These are phyloP conservation scores for Prunus salicina DNA, from an alignment of 306 rosid genomes.

Conservation along the genomic window DNA sequence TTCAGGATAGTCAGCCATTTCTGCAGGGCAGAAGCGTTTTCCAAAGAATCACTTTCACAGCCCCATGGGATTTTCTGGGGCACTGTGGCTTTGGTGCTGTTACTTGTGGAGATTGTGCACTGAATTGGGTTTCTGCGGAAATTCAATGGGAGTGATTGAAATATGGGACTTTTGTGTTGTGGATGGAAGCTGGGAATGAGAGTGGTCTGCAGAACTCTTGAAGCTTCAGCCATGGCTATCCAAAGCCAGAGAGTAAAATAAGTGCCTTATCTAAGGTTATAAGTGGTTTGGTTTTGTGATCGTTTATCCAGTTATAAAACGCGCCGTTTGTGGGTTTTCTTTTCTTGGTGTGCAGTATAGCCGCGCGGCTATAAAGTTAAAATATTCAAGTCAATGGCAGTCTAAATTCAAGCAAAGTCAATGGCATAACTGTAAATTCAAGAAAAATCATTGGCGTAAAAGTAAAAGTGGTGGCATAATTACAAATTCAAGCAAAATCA, in stretches of 20 bases:
- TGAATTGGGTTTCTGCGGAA: constrained; percentile 38
- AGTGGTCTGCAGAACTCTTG: constrained; percentile 35
- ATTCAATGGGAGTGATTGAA: constrained; percentile 23
- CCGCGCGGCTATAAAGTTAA: too few relatives aligned
- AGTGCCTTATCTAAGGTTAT: constrained; percentile 49
- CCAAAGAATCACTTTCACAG: constrained; percentile 77
- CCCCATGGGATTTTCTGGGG: constrained; percentile 69
- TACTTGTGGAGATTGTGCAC: constrained; percentile 52
- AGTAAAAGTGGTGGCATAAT: too few relatives aligned
- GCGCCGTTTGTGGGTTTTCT: not conserved
- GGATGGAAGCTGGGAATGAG: constrained; percentile 39
- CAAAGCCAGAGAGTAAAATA: not conserved
- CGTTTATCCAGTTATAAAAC: constrained; percentile 12
- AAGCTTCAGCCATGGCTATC: constrained; percentile 71
- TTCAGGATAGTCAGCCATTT: constrained; percentile 69
- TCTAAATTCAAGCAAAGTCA: too few relatives aligned
- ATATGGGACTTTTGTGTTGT: constrained; percentile 22
- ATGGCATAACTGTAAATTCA: too few relatives aligned
- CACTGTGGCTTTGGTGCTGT: constrained; percentile 19
- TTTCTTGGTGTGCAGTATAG: not conserved
- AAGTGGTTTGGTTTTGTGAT: not conserved
- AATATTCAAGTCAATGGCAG: too few relatives aligned
- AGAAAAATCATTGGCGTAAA: too few relatives aligned
- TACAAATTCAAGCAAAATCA: too few relatives aligned
- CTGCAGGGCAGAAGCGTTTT: constrained; percentile 71